Evolutionary conservation across 768 basidiomycete species (phyloP).

Genomic region (Rossbeevera mucosa): DNA sequence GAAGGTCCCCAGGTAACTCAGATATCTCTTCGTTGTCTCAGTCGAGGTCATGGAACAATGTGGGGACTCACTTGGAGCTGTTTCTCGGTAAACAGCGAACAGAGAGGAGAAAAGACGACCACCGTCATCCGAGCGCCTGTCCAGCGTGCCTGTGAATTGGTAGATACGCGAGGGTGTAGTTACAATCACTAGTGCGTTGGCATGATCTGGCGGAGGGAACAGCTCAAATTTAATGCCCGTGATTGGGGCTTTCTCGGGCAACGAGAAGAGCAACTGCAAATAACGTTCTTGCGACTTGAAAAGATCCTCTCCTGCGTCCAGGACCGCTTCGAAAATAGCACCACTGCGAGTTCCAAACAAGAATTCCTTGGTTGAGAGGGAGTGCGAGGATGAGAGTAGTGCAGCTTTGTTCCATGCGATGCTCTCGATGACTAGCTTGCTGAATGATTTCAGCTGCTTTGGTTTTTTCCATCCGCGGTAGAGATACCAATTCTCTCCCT

Average conservation of each 20-base stretch:
- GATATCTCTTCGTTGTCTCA: constrained; percentile 65
- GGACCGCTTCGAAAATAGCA: constrained; percentile 79
- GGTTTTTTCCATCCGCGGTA: constrained; percentile 81
- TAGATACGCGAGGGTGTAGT: constrained; percentile 89
- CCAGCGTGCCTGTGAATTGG: constrained; percentile 73
- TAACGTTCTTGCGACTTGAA: constrained; percentile 87
- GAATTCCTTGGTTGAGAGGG: constrained; percentile 77
- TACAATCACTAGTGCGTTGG: constrained; percentile 64
- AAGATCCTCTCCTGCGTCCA: constrained; percentile 89
- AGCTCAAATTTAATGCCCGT: constrained; percentile 83
- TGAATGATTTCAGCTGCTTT: constrained; percentile 66
- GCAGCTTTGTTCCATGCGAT: constrained; percentile 85
- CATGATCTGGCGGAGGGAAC: constrained; percentile 60
- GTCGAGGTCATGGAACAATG: constrained; percentile 5
- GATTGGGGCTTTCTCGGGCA: constrained; percentile 78
- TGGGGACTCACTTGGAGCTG: constrained; percentile 65
- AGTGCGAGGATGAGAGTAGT: constrained; percentile 57
- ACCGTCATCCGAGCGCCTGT: constrained; percentile 67
- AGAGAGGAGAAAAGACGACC: constrained; percentile 70
- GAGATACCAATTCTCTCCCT: constrained; percentile 94
- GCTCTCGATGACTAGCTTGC: constrained; percentile 82
- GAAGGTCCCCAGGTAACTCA: constrained; percentile 78
- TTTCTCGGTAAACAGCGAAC: constrained; percentile 71
- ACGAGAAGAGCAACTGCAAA: constrained; percentile 64
- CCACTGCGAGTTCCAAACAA: constrained; percentile 85